These are phyloP conservation scores for Penicillium manginii DNA, from an alignment of 495 filamentous ascomycete species.

Conservation along the genomic window DNA sequence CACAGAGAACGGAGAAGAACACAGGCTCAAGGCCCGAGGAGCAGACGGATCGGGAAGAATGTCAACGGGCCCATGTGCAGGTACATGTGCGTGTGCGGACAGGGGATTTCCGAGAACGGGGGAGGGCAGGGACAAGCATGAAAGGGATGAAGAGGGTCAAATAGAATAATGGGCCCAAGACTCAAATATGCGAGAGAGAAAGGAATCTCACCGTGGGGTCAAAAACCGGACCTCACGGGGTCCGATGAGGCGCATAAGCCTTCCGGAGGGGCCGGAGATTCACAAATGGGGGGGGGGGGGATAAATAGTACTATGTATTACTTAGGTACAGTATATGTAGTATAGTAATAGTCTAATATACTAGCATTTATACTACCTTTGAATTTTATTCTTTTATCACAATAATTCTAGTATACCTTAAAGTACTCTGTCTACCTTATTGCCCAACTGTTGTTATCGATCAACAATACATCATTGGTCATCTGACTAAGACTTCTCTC, in stretches of 20 bases:
- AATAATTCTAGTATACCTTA: no score
- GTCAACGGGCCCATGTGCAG: constrained; percentile 32
- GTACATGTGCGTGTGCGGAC: constrained; percentile 24
- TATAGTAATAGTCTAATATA: no score
- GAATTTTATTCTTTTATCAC: no score
- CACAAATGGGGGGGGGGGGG: no score
- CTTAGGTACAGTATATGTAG: no score
- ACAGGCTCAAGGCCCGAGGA: constrained; percentile 15
- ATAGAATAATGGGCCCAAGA: constrained; percentile 5
- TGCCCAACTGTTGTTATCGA: no score
- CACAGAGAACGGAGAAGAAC: constrained; percentile 5
- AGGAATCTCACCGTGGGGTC: constrained; percentile 6
- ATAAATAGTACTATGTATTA: not conserved
- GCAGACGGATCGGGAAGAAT: constrained; percentile 37
- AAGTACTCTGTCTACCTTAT: no score
- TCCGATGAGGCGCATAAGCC: not conserved
- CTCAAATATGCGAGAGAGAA: not conserved
- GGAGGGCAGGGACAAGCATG: not conserved
- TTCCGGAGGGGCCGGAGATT: not conserved
- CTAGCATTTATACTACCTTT: no score
- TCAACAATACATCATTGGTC: constrained; percentile 15
- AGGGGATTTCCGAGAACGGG: constrained; percentile 29
- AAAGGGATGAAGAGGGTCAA: constrained; percentile 9
- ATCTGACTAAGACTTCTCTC: constrained; percentile 22
- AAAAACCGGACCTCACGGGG: constrained; percentile 3